These are phyloP conservation scores for Erodium maritimum DNA, from an alignment of 345 rosid species.

Conservation along the genomic window DNA sequence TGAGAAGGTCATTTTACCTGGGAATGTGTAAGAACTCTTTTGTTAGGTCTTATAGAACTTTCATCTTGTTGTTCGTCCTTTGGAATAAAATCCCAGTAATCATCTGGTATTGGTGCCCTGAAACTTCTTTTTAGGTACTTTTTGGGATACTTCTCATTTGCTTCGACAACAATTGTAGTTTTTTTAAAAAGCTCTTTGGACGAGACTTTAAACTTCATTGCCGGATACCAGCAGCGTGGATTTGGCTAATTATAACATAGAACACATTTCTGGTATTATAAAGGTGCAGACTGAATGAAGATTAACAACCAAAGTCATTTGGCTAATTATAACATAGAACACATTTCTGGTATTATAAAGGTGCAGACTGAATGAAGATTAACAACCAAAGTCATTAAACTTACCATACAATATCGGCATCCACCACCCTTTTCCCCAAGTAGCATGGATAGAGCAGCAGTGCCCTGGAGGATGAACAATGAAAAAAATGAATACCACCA, in stretches of 20 bases:
- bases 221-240: slow-evolving; percentile 45
- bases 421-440: slow-evolving; percentile 17
- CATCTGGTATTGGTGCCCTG: slow-evolving; percentile 41
- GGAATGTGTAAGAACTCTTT: slow-evolving; percentile 51
- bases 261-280: slow-evolving; percentile 5
- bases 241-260: slow-evolving; percentile 21
- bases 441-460: slow-evolving; percentile 15
- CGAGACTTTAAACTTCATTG: slow-evolving; percentile 60
- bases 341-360: slow-evolving; percentile 4
- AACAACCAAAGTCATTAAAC: slow-evolving; percentile 14
- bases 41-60: slow-evolving; percentile 29
- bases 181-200: slow-evolving; percentile 44
- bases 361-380: slow-evolving; percentile 4
- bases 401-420: slow-evolving; percentile 77
- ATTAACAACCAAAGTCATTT: slow-evolving; percentile 7
- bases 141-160: slow-evolving; percentile 22
- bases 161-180: slow-evolving; percentile 53
- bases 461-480: slow-evolving; percentile 30
- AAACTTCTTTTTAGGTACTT: slow-evolving; percentile 17
- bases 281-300: slow-evolving; percentile 4
- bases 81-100: slow-evolving; percentile 72
- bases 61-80: slow-evolving; percentile 46
- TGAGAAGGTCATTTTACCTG: slow-evolving; percentile 48
- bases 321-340: slow-evolving; percentile 20
- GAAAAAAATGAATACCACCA: slow-evolving; percentile 8